A percentile compares a stretch with the other conserved stretches of the same genome.
Conservation (phyloP, 2,329 filamentous ascomycete genomes). For the Trichoderma polysporum region DNA sequence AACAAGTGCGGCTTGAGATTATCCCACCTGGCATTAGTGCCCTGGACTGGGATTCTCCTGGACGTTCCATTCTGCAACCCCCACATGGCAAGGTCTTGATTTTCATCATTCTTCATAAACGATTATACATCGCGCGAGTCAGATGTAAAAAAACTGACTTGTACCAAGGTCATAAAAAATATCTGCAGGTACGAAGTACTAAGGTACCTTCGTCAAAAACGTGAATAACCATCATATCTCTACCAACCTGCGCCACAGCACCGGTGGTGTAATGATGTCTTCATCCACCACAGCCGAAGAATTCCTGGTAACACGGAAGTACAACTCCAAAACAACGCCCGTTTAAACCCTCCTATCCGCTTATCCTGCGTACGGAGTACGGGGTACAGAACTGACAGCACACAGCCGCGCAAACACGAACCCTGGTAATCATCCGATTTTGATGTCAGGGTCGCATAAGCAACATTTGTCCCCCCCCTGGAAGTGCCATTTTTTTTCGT, state of each 20-base stretch:
- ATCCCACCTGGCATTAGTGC: not conserved
- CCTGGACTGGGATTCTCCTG: not conserved
- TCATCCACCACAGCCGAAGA: no score
- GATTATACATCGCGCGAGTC: not conserved
- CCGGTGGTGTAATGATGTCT: no score
- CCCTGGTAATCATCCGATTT: conserved; percentile 8
- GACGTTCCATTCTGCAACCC: not conserved
- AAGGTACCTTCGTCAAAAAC: not conserved
- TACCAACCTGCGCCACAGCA: no score
- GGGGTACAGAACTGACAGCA: not conserved
- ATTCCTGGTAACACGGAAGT: no score
- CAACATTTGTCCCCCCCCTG: not conserved
- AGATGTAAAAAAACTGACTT: not conserved
- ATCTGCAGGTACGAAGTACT: not conserved
- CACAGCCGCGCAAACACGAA: conserved; percentile 1
- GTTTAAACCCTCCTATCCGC: no score
- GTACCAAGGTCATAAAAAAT: not conserved
- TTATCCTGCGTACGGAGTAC: not conserved
- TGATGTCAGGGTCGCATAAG: conserved; percentile 1
- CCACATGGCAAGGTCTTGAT: not conserved
- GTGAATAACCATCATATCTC: not conserved
- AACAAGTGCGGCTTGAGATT: not conserved
- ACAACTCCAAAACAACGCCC: no score
- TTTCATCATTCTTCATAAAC: not conserved
- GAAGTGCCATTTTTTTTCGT: conserved; percentile 4